Evolutionary conservation across 83 land plant genomes (phyloP).

Genomic region (Diphasiastrum complanatum): DNA sequence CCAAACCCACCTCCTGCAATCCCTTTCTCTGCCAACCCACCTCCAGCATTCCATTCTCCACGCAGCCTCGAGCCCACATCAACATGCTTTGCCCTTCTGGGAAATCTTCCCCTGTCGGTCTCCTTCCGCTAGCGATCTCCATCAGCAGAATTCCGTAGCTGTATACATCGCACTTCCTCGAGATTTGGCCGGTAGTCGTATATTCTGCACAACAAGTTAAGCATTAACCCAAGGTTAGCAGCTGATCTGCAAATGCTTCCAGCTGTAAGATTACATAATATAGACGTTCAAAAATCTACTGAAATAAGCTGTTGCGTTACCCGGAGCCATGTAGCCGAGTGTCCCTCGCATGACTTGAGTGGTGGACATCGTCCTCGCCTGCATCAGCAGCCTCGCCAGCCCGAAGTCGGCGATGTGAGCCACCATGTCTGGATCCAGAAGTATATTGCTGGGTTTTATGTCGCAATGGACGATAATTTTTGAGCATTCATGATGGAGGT

Average conservation of each 20-base stretch:
- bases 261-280: not conserved
- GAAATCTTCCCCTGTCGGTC: constrained; percentile 38
- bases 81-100: constrained; percentile 6
- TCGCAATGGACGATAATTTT: constrained; percentile 56
- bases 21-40: not conserved
- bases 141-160: constrained; percentile 62
- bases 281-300: not conserved
- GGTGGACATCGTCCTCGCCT: not conserved
- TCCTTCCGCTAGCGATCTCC: constrained; percentile 53
- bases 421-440: constrained; percentile 41
- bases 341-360: constrained; percentile 45
- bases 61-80: not conserved
- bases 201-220: constrained; percentile 29
- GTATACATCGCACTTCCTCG: constrained; percentile 63
- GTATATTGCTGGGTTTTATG: constrained; percentile 41
- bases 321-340: constrained; percentile 65
- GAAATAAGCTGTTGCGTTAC: constrained; percentile 16
- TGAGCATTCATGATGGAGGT: constrained; percentile 54
- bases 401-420: constrained; percentile 55
- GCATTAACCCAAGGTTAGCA: no score
- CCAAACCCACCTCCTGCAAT: not conserved
- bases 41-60: not conserved
- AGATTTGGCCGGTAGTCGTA: constrained; percentile 43
- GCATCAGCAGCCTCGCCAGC: constrained; percentile 31
- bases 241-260: not conserved